Percentiles rank a stretch among this genome's conserved stretches.
phyloP scores from a whole-genome alignment of 306 rosid genomes.

The Boehmeria nivea region DNA sequence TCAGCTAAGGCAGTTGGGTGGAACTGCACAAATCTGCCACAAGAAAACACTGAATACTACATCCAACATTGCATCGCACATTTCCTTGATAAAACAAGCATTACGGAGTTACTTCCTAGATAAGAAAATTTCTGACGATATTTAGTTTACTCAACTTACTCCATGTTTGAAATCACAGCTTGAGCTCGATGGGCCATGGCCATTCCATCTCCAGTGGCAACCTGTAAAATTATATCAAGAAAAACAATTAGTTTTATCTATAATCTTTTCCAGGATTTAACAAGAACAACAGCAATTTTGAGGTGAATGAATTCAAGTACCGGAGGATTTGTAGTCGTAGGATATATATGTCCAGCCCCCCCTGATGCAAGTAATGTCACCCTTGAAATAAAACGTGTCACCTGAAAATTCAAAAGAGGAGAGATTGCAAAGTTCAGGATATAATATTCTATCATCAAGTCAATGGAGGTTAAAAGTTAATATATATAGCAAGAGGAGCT shows the following conservation, averaged over 20 bases:
- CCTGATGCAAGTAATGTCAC: constrained; percentile 94
- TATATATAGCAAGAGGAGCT: not conserved
- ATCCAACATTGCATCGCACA: too few species aligned
- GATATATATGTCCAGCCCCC: constrained; percentile 97
- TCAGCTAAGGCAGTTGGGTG: constrained; percentile 96
- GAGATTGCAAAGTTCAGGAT: constrained; percentile 16
- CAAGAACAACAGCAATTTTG: not conserved
- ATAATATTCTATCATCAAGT: not conserved
- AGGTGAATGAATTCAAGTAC: constrained; percentile 26
- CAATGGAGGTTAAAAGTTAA: not conserved
- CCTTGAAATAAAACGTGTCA: constrained; percentile 81
- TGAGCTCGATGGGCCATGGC: constrained; percentile 98
- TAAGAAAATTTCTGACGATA: not conserved
- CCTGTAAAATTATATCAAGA: constrained; percentile 36
- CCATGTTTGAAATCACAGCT: constrained; percentile 96
- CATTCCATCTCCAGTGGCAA: constrained; percentile 93
- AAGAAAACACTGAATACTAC: constrained; percentile 3
- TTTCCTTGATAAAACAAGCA: constrained; percentile 2
- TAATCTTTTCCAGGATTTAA: not conserved
- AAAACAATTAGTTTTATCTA: not conserved
- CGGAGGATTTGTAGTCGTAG: constrained; percentile 90
- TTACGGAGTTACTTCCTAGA: constrained; percentile 4
- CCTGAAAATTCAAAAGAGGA: constrained; percentile 53
- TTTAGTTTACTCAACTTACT: constrained; percentile 51
- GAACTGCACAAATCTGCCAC: constrained; percentile 83